These are phyloP conservation scores for Recurvomyces mirabilis DNA, from an alignment of 495 filamentous ascomycete species.

Conservation along the genomic window DNA sequence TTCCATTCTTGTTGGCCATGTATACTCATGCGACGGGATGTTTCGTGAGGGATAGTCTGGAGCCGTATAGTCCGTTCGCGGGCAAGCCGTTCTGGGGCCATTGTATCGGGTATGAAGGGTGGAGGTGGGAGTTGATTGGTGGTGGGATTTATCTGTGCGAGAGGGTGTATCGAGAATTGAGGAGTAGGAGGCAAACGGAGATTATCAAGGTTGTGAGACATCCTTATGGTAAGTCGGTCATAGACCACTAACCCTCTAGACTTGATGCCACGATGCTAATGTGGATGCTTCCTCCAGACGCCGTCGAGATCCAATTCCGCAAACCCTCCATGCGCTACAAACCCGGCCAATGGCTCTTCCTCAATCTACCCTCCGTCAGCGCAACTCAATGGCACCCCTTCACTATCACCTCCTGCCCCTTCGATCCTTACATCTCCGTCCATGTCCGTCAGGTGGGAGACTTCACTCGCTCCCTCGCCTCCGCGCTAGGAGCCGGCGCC, in stretches of 20 bases:
- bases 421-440: constrained; percentile 84
- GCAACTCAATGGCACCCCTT: constrained; percentile 95
- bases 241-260: neutral
- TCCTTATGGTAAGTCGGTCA: constrained; percentile 84
- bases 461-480: constrained; percentile 78
- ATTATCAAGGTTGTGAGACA: constrained; percentile 91
- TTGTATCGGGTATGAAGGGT: constrained; percentile 91
- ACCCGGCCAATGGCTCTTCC: constrained; percentile 92
- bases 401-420: constrained; percentile 97
- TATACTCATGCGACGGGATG: constrained; percentile 95
- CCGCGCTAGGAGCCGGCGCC: constrained; percentile 82
- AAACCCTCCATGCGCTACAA: constrained; percentile 98
- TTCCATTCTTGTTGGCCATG: constrained; percentile 84
- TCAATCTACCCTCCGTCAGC: constrained; percentile 83
- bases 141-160: constrained; percentile 78
- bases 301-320: constrained; percentile 91
- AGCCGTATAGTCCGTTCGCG: constrained; percentile 73
- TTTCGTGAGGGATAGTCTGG: constrained; percentile 53
- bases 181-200: constrained; percentile 65
- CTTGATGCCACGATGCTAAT: constrained; percentile 25
- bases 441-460: constrained; percentile 96
- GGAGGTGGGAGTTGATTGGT: constrained; percentile 92
- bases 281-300: constrained; percentile 50
- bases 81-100: constrained; percentile 75
- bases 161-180: constrained; percentile 84